Evolutionary conservation across 2,329 filamentous ascomycete genomes (phyloP).

Genomic region (Neocucurbitaria cava): DNA sequence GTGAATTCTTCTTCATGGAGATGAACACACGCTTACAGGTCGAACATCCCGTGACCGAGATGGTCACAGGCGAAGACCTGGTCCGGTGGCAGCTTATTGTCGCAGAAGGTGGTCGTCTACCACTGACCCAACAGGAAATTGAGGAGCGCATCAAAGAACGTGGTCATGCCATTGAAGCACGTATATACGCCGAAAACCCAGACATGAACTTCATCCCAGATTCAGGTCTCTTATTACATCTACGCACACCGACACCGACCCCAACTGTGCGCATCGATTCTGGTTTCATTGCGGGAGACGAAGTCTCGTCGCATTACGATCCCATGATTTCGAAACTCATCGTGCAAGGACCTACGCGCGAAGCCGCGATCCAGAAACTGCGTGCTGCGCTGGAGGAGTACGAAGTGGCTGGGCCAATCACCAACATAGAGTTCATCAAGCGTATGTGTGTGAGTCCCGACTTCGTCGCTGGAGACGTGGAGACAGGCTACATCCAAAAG

Average conservation of each 20-base stretch:
- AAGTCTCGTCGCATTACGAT: conserved; percentile 93
- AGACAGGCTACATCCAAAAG: conserved; percentile 96
- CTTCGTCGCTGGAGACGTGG: conserved; percentile 86
- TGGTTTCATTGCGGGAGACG: conserved; percentile 89
- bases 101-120: conserved; percentile 72
- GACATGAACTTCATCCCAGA: conserved; percentile 92
- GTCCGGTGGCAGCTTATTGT: conserved; percentile 96
- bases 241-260: conserved; percentile 73
- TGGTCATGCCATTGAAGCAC: conserved; percentile 91
- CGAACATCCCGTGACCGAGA: conserved; percentile 92
- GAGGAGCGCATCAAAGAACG: conserved; percentile 73
- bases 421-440: conserved; percentile 97
- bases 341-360: conserved; percentile 78
- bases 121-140: conserved; percentile 70
- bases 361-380: conserved; percentile 83
- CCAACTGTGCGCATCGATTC: conserved; percentile 88
- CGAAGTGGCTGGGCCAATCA: conserved; percentile 89
- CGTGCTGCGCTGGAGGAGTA: conserved; percentile 83
- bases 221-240: conserved; percentile 84
- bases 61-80: conserved; percentile 77
- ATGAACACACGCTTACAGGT: conserved; percentile 88
- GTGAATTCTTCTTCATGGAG: conserved; percentile 74
- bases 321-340: conserved; percentile 99
- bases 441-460: conserved; percentile 79
- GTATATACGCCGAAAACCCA: conserved; percentile 96